Evolutionary conservation across 2,329 filamentous ascomycete species (phyloP), one percentile per base, ranked within the genome.

Genomic region (Stenocarpella maydis): DNA sequence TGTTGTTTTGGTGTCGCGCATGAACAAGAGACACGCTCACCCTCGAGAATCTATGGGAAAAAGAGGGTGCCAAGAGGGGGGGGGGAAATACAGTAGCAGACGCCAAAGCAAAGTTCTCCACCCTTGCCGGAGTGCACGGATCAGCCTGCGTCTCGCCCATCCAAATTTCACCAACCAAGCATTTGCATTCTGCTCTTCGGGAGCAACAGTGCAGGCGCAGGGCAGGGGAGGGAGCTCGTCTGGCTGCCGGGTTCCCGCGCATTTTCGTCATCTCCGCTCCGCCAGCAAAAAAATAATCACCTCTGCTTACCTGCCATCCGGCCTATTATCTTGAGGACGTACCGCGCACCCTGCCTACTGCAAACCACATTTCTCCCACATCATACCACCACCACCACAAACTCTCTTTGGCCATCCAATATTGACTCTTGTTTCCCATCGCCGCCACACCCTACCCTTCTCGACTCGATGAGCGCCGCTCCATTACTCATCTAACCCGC

Each of bases 191-290:
- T 31, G 31, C 31, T 31, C n/a, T n/a, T n/a, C n/a, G 9, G 31
- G 31, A 9, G 31, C 31, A 34, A 9, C n/a, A n/a, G 31, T 34
- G 31, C 31, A 34, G 34, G 34, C 12, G 34, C 34, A 37, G 34
- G 34, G 34, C 34, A 8, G 34, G 58, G 47, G 53, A 52, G 17
- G 12, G 21, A 52, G 43, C 43, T 52, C 19, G 34, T 43, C 64
- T 66, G 67, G 45, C 26, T 55, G 28, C 67, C 67, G 67, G 39
- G 37, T 65, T 49, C 43, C 61, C 67, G 67, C 49, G 58, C 65
- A 4, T 58, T 58, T 58, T 67, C 65, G 65, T 67, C 65, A 67
- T 67, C 58, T 55, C 41, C 52, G 52, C 52, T 55, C 52, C 21
- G 65, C 41, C 21, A 52, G 28, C 49, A 49, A 34, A 52, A 58